Percentiles rank a stretch among this genome's conserved stretches.
These are phyloP conservation scores for Metschnikowia continentalis DNA, from an alignment of 805 yeast genomes.

Conservation along the genomic window DNA sequence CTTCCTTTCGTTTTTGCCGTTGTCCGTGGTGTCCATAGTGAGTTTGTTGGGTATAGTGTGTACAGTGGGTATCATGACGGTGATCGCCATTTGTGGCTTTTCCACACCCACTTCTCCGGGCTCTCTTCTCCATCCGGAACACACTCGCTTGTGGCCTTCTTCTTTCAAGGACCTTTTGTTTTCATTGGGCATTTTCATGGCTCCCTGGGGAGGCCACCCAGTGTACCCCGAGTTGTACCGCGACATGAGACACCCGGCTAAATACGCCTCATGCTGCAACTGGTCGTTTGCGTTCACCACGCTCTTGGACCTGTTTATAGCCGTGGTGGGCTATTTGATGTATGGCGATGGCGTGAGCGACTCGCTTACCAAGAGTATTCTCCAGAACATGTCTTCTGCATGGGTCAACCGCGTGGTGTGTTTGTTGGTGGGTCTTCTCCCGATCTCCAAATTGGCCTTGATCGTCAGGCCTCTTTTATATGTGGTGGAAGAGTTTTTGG, in stretches of 20 bases:
- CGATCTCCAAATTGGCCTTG: constrained; percentile 40
- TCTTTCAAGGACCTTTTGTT: constrained; percentile 36
- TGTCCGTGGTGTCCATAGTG: constrained; percentile 50
- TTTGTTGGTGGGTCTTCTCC: constrained; percentile 34
- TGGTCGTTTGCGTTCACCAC: constrained; percentile 57
- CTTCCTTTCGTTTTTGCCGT: constrained; percentile 50
- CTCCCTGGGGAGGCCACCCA: constrained; percentile 86
- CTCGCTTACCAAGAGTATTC: constrained; percentile 72
- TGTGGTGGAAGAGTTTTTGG: constrained; percentile 29
- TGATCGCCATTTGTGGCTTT: constrained; percentile 47
- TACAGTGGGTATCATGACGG: constrained; percentile 46
- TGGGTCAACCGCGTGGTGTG: constrained; percentile 39
- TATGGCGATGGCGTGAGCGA: constrained; percentile 67
- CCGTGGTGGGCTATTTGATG: constrained; percentile 70
- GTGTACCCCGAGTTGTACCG: constrained; percentile 72
- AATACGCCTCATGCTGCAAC: constrained; percentile 50
- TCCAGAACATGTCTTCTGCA: constrained; percentile 68
- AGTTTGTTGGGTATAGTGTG: constrained; percentile 55
- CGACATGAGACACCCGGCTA: constrained; percentile 70
- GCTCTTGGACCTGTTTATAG: constrained; percentile 57
- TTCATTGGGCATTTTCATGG: constrained; percentile 61
- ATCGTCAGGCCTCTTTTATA: constrained; percentile 37
- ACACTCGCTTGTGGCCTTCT: constrained; percentile 33
- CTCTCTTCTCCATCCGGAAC: constrained; percentile 47
- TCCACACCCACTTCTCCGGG: constrained; percentile 45